These are phyloP conservation scores for Rhizopogon vulgaris DNA, from an alignment of 768 basidiomycete species.

Conservation along the genomic window DNA sequence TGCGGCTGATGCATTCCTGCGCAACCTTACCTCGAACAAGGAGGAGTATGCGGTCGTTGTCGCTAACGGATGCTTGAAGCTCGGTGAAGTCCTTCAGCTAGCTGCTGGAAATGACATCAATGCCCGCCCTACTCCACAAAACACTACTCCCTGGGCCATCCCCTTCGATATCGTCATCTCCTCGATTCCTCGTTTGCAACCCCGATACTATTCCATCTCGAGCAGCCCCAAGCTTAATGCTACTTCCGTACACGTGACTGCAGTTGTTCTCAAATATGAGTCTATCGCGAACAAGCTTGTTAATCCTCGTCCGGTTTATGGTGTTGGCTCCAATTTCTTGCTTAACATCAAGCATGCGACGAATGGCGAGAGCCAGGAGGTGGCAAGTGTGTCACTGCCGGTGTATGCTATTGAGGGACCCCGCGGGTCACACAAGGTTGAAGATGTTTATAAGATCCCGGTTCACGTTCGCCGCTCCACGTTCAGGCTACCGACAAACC, in stretches of 20 bases:
- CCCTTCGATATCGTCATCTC: slow-evolving; percentile 98
- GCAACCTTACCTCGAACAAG: slow-evolving; percentile 79
- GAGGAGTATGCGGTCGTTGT: slow-evolving; percentile 78
- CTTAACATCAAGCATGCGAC: slow-evolving; percentile 82
- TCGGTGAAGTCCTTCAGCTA: slow-evolving; percentile 89
- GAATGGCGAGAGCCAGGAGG: slow-evolving; percentile 45
- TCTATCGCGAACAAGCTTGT: slow-evolving; percentile 50
- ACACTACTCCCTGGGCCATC: slow-evolving; percentile 83
- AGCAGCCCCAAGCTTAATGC: slow-evolving; percentile 91
- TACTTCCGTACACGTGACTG: slow-evolving; percentile 89
- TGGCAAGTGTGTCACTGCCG: slow-evolving; percentile 45
- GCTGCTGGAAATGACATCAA: slow-evolving; percentile 75
- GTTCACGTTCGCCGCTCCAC: slow-evolving; percentile 94
- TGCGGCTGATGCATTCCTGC: slow-evolving; percentile 67
- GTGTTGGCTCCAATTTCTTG: slow-evolving; percentile 93
- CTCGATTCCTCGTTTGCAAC: slow-evolving; percentile 88
- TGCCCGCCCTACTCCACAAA: slow-evolving; percentile 52
- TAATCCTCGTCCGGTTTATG: slow-evolving; percentile 66
- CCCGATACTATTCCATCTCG: slow-evolving; percentile 97
- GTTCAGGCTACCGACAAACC: slow-evolving; percentile 95
- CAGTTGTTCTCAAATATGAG: slow-evolving; percentile 92
- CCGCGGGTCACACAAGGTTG: slow-evolving; percentile 72
- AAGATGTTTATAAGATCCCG: slow-evolving; percentile 74
- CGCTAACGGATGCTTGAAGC: slow-evolving; percentile 77
- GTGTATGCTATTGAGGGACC: slow-evolving; percentile 88